Conservation (phyloP, 345 rosid species). For the Cardamine occulta region DNA sequence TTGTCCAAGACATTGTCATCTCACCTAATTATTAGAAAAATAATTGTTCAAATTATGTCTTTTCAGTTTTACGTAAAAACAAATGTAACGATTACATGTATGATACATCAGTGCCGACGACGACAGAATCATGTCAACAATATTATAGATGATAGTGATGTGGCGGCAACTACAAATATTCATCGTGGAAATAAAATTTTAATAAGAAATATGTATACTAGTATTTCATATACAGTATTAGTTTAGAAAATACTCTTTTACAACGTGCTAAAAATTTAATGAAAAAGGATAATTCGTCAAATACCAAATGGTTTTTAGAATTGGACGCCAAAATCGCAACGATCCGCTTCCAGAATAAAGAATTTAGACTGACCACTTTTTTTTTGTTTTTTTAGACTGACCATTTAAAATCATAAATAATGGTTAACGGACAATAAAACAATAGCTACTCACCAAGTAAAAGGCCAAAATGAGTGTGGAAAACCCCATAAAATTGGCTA, state of each 20-base stretch:
- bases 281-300: background rate
- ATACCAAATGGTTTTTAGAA: background rate
- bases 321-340: no score
- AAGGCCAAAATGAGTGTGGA: no score
- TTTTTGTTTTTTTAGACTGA: no score
- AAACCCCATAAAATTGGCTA: no score
- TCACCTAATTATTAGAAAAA: background rate
- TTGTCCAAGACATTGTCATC: background rate
- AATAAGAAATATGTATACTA: background rate
- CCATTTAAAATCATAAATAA: no score
- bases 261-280: background rate
- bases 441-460: no score
- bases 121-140: background rate
- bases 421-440: no score
- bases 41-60: background rate
- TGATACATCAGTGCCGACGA: background rate
- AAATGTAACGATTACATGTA: background rate
- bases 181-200: background rate
- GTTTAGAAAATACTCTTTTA: background rate
- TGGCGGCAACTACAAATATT: conserved; percentile 13
- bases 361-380: no score
- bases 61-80: background rate
- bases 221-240: background rate
- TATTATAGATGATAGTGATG: conserved; percentile 11
- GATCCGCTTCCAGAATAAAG: no score